Evolutionary conservation across 1,139 yeast genomes (phyloP), one percentile per base, ranked within the genome.

Genomic region (Scheffersomyces insectosa): DNA sequence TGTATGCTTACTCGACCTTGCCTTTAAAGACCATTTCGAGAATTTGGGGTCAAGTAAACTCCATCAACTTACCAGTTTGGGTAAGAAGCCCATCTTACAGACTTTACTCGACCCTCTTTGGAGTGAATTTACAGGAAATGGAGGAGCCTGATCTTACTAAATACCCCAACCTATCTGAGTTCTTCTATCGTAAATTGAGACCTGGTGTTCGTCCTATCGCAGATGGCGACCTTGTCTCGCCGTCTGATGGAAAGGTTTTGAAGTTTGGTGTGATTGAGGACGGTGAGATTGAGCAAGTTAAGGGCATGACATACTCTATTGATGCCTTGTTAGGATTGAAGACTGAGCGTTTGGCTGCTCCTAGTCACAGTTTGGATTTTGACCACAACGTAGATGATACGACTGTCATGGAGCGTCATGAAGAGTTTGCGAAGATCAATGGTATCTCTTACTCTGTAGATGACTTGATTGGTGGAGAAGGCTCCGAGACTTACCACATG

Each of bases 251-350:
- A 27, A 85, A 80, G 52, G 85, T 95, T 7, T 71, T 95, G 48
- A 91, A 89, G 55, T 78, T 88, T 52, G 99, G 99, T 35, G 72
- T 81, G 25, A 89, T 91, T 42, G 85, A 84, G 45, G 76, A 83
- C 52, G 95, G 96, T 34, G 88, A 86, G 55, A 90, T 95, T 47
- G 98, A 93, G 65, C 98, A 93, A 63, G 98, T 95, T 39, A 95
- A 95, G 67, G 99, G 99, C 7, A 81, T 93, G 79, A 88, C 96
- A 0, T 95, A 95, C 63, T 85, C 96, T 1, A 77, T 93, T 12
- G 95, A 88, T 55, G 95, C 96, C 6, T 79, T 95, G 41, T 75
- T 95, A 41, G 99, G 99, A 2, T 75, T 85, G 35, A 66, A 70
- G 50, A 55, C 65, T 46, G 56, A 71, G 50, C 61, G 69, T 39